phyloP scores from a whole-genome alignment of 345 rosid species.

The Cardiospermum halicacabum region DNA sequence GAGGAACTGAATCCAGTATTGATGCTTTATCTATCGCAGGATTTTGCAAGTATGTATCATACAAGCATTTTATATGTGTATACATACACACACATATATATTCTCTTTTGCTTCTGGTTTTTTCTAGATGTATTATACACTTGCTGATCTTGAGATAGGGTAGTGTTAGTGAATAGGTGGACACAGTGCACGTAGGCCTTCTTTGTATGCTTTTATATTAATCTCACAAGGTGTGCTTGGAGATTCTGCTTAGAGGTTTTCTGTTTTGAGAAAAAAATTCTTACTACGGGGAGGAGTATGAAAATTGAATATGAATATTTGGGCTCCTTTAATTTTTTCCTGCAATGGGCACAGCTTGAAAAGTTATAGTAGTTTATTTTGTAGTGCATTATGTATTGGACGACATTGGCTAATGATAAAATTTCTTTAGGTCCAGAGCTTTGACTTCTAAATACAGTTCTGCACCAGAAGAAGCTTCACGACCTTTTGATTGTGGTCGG shows the following conservation, averaged over 20 bases:
- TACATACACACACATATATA: too few species aligned
- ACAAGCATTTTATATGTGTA: not conserved
- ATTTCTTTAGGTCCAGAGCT: constrained; percentile 79
- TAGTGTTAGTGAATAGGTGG: not conserved
- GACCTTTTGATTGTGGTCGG: constrained; percentile 86
- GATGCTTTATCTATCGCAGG: constrained; percentile 96
- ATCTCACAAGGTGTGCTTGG: not conserved
- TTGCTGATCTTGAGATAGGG: not conserved
- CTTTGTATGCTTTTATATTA: not conserved
- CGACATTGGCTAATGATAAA: constrained; percentile 12
- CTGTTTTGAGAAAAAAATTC: not conserved
- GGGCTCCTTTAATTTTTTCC: not conserved
- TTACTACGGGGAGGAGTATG: not conserved
- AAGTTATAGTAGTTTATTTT: not conserved
- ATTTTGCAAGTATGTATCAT: constrained; percentile 63
- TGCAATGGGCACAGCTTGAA: constrained; percentile 4
- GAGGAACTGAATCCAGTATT: constrained; percentile 94
- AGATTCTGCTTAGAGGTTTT: not conserved
- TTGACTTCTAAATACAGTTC: constrained; percentile 76
- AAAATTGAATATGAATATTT: not conserved
- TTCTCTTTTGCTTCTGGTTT: not conserved
- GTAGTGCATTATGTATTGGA: not conserved
- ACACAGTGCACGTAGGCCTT: not conserved
- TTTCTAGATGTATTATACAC: not conserved
- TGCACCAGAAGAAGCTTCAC: constrained; percentile 79